Percentiles rank a stretch among this genome's conserved stretches.
Conservation (phyloP, 805 yeast species). For the Suhomyces tanzawaensis region DNA sequence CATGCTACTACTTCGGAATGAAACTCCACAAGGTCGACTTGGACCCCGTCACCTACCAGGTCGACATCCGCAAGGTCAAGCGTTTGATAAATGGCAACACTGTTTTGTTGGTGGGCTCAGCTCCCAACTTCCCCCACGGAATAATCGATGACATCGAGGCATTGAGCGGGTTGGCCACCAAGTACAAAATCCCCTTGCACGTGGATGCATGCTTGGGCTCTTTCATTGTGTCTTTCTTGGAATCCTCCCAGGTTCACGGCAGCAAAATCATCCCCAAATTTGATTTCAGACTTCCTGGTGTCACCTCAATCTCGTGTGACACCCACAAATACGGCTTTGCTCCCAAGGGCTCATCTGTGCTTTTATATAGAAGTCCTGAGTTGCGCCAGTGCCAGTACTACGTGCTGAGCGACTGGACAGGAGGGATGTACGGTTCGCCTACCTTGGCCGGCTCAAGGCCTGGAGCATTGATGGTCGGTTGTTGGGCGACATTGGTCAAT, state of each 20-base stretch:
- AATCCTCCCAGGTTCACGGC: constrained; percentile 52
- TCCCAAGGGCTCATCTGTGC: constrained; percentile 91
- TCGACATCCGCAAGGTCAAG: constrained; percentile 59
- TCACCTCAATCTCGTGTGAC: constrained; percentile 98
- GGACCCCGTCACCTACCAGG: constrained; percentile 65
- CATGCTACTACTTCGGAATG: constrained; percentile 86
- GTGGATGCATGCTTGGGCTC: constrained; percentile 97
- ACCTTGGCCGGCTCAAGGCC: constrained; percentile 97
- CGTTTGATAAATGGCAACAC: constrained; percentile 75
- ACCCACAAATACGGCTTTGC: constrained; percentile 99
- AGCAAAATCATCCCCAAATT: constrained; percentile 50
- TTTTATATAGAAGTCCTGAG: constrained; percentile 75
- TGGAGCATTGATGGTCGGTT: constrained; percentile 95
- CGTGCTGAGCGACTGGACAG: constrained; percentile 81
- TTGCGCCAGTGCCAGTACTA: constrained; percentile 83
- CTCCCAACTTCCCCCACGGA: constrained; percentile 97
- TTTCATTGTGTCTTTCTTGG: constrained; percentile 78
- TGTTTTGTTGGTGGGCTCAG: constrained; percentile 83
- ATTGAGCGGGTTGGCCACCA: constrained; percentile 62
- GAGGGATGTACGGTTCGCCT: constrained; percentile 95
- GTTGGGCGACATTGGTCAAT: constrained; percentile 90
- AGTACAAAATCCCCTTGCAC: constrained; percentile 77
- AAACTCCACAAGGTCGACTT: constrained; percentile 77
- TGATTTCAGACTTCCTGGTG: constrained; percentile 83
- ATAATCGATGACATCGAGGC: constrained; percentile 84